phyloP scores from a whole-genome alignment of 805 yeast genomes.

The Wickerhamomyces bisporus region DNA sequence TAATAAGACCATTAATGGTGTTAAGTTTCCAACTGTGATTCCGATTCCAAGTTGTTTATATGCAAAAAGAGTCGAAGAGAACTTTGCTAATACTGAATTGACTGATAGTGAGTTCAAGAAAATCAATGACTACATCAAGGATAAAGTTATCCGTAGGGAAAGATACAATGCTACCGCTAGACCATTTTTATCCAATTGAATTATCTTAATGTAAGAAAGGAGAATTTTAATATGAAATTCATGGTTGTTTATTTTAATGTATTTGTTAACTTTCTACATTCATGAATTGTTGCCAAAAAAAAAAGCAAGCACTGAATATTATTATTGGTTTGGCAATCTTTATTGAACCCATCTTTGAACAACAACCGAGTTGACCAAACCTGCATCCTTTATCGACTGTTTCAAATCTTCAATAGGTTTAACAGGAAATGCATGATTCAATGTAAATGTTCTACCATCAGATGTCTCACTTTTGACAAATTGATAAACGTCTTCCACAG shows the following conservation, averaged over 20 bases:
- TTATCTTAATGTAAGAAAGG: too few species aligned
- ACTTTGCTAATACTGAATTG: slow-evolving; percentile 43
- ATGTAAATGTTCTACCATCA: slow-evolving; percentile 43
- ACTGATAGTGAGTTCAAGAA: slow-evolving; percentile 52
- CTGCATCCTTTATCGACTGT: slow-evolving; percentile 65
- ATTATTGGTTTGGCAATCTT: too few species aligned
- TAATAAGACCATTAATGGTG: slow-evolving; percentile 16
- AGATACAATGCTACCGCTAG: slow-evolving; percentile 55
- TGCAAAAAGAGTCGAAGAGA: slow-evolving; percentile 55
- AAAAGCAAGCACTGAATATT: too few species aligned
- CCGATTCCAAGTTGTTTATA: slow-evolving; percentile 82
- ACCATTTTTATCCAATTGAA: too few species aligned
- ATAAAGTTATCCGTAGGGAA: slow-evolving; percentile 46
- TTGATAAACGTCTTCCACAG: slow-evolving; percentile 62
- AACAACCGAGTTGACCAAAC: slow-evolving; percentile 76
- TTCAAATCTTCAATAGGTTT: slow-evolving; percentile 57
- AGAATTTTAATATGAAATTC: too few species aligned
- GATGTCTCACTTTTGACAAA: slow-evolving; percentile 51
- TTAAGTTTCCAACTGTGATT: slow-evolving; percentile 47
- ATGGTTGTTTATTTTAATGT: too few species aligned
- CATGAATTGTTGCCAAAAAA: too few species aligned
- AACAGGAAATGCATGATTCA: slow-evolving; percentile 81
- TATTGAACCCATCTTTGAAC: slow-evolving; percentile 70
- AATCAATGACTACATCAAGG: slow-evolving; percentile 41
- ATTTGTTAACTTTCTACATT: too few species aligned